phyloP scores from a whole-genome alignment of 371 early-diverging fungal species.

The Rhizopus arrhizus region DNA sequence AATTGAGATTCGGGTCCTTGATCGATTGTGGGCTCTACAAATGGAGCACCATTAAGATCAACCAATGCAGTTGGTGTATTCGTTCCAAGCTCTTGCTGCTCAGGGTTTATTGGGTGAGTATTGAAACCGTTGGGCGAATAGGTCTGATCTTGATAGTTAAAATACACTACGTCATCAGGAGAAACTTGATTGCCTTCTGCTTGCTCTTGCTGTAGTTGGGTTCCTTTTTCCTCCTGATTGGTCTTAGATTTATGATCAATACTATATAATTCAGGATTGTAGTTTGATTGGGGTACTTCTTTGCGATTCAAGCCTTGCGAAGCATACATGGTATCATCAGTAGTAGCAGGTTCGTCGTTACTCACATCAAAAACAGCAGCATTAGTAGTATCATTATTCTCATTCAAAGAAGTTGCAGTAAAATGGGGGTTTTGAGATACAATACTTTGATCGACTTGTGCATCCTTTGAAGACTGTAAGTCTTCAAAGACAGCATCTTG shows the following conservation, averaged over 20 bases:
- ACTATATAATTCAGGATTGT: not conserved
- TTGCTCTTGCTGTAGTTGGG: not conserved
- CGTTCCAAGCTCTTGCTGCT: not conserved
- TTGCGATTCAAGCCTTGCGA: not conserved
- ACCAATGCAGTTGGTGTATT: not conserved
- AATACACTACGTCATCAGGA: not conserved
- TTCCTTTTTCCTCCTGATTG: not conserved
- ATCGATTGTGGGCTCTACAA: not conserved
- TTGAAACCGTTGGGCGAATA: not conserved
- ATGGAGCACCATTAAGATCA: not conserved
- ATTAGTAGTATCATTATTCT: too few species aligned
- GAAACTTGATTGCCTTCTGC: not conserved
- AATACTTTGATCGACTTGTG: not conserved
- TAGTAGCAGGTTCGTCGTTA: not conserved
- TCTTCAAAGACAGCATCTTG: not conserved
- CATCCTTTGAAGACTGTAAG: not conserved
- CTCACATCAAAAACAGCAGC: not conserved
- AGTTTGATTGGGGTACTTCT: not conserved
- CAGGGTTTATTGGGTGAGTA: not conserved
- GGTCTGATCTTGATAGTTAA: constrained; percentile 3
- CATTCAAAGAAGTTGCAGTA: too few species aligned
- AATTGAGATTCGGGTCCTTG: constrained; percentile 2
- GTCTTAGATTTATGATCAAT: not conserved
- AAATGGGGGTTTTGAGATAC: too few species aligned
- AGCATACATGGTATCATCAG: not conserved